Base-by-base conservation (phyloP, 306 rosid species). In the Castanea sativa region DNA sequence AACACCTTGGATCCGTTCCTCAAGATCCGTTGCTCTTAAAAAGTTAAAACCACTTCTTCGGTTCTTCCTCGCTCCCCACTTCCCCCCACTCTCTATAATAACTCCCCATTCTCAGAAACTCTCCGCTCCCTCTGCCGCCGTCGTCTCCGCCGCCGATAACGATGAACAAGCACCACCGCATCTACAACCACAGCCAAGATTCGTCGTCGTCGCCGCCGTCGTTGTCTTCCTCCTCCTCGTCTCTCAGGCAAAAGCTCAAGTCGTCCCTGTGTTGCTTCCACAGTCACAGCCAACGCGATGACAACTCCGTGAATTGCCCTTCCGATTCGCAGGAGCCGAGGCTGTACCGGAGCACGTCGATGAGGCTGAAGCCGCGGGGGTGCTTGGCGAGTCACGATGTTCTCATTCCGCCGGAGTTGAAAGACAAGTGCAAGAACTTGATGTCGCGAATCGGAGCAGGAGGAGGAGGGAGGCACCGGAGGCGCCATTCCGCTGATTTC, bases 401-500 rank as follows among this genome's bases (percentile, higher is more conserved):
- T 11, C 14, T 10, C 43, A 67, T 72, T 21, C 86, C 85, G 8
- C 87, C 86, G 5, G 86, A 87, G n/a, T 5, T 79, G 3, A 89
- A 80, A 74, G 89, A 83, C 14, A 87, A 80, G 82, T 88, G 90
- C 86, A 57, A 77, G 79, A 78, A 53, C 69, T 83, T 87, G 81
- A 87, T 90, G 59, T 61, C 83, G 8, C 81, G 86, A 2, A 78
- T 93, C 83, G 86, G 91, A 8, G 45, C 45, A 41, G 45, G 45
- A 33, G 35, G 35, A 35, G 43, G 43, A 2, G 84, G 87, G 6
- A 4, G 12, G n/a, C 51, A 35, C 78, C 4, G 71, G 33, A 91
- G 93, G 74, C 90, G 90, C 38, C 92, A 89, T 71, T 90, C 97
- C 52, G 87, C 91, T 20, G 97, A 89, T 43, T 90, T 88, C 78